phyloP scores from a whole-genome alignment of 306 rosid species.

The Pyrus communis region DNA sequence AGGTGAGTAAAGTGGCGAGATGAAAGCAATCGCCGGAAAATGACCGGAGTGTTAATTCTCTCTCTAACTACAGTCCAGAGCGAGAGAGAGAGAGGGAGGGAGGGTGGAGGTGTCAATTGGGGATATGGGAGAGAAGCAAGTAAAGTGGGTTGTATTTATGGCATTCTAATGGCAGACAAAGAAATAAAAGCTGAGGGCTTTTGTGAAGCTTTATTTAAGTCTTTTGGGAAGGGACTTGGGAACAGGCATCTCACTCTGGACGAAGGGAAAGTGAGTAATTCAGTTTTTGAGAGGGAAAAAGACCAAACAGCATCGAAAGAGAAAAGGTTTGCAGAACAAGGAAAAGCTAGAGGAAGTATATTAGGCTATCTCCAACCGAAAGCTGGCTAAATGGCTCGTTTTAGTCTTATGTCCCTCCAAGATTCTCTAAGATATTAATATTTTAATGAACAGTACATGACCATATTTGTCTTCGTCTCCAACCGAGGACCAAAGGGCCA shows the following conservation, averaged over 20 bases:
- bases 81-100: not conserved
- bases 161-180: slow-evolving; percentile 39
- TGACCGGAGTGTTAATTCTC: not conserved
- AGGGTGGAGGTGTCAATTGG: not conserved
- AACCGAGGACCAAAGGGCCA: too few species aligned
- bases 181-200: slow-evolving; percentile 32
- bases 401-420: too few species aligned
- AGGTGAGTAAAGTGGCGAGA: not conserved
- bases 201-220: slow-evolving; percentile 29
- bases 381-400: too few species aligned
- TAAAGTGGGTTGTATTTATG: slow-evolving; percentile 18
- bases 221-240: slow-evolving; percentile 1
- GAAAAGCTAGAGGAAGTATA: not conserved
- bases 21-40: not conserved
- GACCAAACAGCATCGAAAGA: slow-evolving; percentile 28
- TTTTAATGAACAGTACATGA: too few species aligned
- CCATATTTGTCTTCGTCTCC: too few species aligned
- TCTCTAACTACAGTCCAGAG: not conserved
- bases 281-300: slow-evolving; percentile 24
- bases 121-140: not conserved
- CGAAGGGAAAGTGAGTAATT: slow-evolving; percentile 2
- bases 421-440: too few species aligned
- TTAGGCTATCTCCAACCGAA: too few species aligned
- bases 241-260: not conserved
- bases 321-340: slow-evolving; percentile 2